A percentile compares a stretch with the other conserved stretches of the same genome.
Evolutionary conservation across 2,329 filamentous ascomycete genomes (phyloP).

Genomic region (Dactylellina leptospora): DNA sequence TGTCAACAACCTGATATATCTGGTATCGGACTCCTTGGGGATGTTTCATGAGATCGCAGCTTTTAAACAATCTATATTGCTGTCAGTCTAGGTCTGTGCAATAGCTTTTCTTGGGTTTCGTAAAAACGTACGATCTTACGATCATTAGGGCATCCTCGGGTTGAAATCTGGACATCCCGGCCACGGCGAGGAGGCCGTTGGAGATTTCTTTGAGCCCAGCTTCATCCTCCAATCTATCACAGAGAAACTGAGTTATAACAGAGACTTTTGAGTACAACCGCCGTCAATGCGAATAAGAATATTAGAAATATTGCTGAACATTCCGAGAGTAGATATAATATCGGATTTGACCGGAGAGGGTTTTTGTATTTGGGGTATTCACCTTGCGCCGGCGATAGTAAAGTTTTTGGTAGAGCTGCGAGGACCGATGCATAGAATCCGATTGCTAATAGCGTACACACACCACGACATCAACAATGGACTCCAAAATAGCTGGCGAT

Average conservation of each 20-base stretch:
- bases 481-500: background rate
- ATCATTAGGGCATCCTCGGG: slow-evolving; percentile 66
- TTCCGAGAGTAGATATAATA: slow-evolving; percentile 16
- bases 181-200: slow-evolving; percentile 68
- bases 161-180: slow-evolving; percentile 70
- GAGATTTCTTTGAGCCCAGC: slow-evolving; percentile 65
- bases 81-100: slow-evolving; percentile 39
- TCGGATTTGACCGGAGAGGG: slow-evolving; percentile 13
- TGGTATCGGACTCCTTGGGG: slow-evolving; percentile 73
- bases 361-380: slow-evolving; percentile 63
- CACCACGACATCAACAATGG: slow-evolving; percentile 2
- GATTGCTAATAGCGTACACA: slow-evolving; percentile 25
- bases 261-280: slow-evolving; percentile 63
- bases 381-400: slow-evolving; percentile 50
- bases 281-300: slow-evolving; percentile 15
- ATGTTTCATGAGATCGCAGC: slow-evolving; percentile 69
- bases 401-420: slow-evolving; percentile 33
- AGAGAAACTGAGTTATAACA: slow-evolving; percentile 72
- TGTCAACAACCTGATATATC: slow-evolving; percentile 70
- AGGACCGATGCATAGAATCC: slow-evolving; percentile 51
- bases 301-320: slow-evolving; percentile 44
- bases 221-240: slow-evolving; percentile 71
- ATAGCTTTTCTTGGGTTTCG: slow-evolving; percentile 26
- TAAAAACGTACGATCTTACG: slow-evolving; percentile 55
- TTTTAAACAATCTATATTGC: slow-evolving; percentile 62